Conservation (phyloP, 140 eudicot species). For the Anethum foeniculum region DNA sequence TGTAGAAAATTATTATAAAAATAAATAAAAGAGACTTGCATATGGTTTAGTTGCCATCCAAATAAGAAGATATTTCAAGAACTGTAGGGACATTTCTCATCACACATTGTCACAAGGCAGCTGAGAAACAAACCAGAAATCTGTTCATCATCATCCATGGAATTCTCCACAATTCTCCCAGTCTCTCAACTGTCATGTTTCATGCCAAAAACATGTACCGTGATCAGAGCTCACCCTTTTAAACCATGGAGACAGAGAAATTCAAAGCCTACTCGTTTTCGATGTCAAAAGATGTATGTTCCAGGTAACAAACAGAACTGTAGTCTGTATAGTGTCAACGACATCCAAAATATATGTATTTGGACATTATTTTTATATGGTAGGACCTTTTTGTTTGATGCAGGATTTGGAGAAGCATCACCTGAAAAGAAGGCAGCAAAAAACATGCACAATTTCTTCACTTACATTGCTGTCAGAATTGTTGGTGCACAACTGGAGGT, state of each 20-base stretch:
- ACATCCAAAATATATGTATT: not conserved
- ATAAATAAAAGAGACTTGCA: not conserved
- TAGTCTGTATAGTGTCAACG: not conserved
- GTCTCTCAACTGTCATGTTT: constrained; percentile 32
- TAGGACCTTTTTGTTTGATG: not conserved
- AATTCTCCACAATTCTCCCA: constrained; percentile 28
- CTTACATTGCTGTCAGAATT: constrained; percentile 70
- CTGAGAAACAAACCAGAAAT: constrained; percentile 1
- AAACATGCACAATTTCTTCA: constrained; percentile 81
- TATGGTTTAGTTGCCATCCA: not conserved
- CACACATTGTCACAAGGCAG: not conserved
- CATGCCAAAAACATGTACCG: constrained; percentile 26
- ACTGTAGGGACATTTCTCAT: not conserved
- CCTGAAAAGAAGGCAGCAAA: constrained; percentile 89
- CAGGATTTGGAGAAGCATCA: constrained; percentile 96
- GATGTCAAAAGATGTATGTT: constrained; percentile 84
- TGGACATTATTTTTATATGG: not conserved
- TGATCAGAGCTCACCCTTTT: constrained; percentile 29
- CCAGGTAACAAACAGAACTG: constrained; percentile 38
- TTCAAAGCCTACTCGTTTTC: constrained; percentile 28
- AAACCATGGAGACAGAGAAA: constrained; percentile 35
- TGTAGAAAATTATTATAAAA: not conserved
- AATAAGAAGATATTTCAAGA: not conserved
- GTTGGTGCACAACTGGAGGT: constrained; percentile 92
- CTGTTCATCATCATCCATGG: constrained; percentile 5